Evolutionary conservation across 2,329 filamentous ascomycete species (phyloP).

Genomic region (Tolypocladium nubicola): DNA sequence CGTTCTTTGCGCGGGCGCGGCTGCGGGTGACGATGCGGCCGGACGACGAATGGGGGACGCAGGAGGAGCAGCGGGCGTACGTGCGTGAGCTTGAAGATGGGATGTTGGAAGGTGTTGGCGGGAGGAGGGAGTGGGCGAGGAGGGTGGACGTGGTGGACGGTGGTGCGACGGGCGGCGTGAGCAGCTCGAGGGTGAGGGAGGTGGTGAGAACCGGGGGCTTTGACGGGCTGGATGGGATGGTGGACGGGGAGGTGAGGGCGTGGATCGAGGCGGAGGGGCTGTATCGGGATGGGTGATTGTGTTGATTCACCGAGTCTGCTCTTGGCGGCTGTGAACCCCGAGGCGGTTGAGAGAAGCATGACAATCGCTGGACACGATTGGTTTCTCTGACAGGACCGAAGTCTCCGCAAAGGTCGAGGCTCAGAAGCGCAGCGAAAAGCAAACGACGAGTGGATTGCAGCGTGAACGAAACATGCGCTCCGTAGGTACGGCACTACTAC

Average conservation of each 20-base stretch:
- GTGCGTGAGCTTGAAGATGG: constrained; percentile 36
- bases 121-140: constrained; percentile 44
- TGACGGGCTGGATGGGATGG: constrained; percentile 37
- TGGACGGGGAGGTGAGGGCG: constrained; percentile 42
- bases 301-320: not conserved
- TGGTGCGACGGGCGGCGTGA: constrained; percentile 29
- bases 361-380: too few species aligned
- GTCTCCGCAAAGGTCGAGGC: not conserved
- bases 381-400: not conserved
- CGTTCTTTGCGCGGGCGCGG: constrained; percentile 52
- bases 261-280: constrained; percentile 48
- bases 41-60: constrained; percentile 46
- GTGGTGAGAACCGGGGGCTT: constrained; percentile 33
- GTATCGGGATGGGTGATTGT: constrained; percentile 32
- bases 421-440: not conserved
- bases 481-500: too few species aligned
- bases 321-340: not conserved
- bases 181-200: constrained; percentile 53
- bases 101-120: constrained; percentile 41
- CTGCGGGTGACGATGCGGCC: constrained; percentile 55
- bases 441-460: not conserved
- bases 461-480: not conserved
- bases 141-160: constrained; percentile 51
- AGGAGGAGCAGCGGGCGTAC: constrained; percentile 35
- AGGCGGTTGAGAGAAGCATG: not conserved